Conservation (phyloP, 306 rosid species). For the Vicia villosa region DNA sequence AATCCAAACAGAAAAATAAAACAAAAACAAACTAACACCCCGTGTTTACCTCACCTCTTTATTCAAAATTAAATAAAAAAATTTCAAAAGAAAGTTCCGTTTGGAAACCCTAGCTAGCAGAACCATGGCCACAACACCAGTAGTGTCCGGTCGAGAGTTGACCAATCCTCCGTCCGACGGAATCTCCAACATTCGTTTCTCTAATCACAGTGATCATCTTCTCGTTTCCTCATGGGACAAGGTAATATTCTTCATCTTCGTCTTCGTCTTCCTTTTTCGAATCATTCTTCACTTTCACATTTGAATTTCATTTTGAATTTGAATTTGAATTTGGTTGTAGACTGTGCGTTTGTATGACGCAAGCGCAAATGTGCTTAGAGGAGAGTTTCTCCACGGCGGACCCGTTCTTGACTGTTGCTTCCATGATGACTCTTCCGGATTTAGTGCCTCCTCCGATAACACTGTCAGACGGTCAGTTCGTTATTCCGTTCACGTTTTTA, state of each 20-base stretch:
- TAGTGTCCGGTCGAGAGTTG: conserved; percentile 78
- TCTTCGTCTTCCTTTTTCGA: no score
- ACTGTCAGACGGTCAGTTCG: conserved; percentile 67
- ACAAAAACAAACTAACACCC: no score
- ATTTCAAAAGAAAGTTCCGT: no score
- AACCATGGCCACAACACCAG: conserved; percentile 31
- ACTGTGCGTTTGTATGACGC: conserved; percentile 90
- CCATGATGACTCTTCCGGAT: conserved; percentile 93
- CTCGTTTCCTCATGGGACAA: conserved; percentile 98
- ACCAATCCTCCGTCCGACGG: conserved; percentile 86
- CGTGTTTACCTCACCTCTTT: no score
- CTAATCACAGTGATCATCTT: conserved; percentile 82
- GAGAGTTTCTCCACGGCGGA: conserved; percentile 81
- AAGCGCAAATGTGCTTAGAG: conserved; percentile 71
- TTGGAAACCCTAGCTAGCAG: no score
- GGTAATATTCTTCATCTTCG: conserved; percentile 38
- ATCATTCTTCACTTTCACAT: background rate
- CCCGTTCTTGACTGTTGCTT: conserved; percentile 95
- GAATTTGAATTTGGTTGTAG: conserved; percentile 32
- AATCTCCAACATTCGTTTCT: conserved; percentile 85
- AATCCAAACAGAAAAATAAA: no score
- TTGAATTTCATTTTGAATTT: background rate
- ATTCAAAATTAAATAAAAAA: no score
- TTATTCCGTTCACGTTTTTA: background rate
- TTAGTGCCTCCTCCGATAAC: conserved; percentile 77